phyloP scores from a whole-genome alignment of 2,329 filamentous ascomycete species.

The Niveomyces coronatus region DNA sequence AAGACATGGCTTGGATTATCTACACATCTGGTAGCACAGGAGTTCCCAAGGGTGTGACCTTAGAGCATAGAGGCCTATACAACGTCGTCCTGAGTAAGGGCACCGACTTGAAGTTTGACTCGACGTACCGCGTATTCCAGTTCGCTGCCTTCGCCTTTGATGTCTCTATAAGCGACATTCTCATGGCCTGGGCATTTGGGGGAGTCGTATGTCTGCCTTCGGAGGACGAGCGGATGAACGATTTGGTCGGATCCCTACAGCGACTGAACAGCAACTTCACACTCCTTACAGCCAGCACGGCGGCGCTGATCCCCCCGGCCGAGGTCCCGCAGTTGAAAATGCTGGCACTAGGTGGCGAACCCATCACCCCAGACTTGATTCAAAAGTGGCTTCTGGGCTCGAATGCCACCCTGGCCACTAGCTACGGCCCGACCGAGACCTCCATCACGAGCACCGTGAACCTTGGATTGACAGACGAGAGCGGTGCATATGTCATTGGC shows the following conservation, averaged over 20 bases:
- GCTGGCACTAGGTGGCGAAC: conserved; percentile 17
- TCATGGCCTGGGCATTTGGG: too few species aligned
- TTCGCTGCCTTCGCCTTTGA: too few species aligned
- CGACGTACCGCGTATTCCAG: too few species aligned
- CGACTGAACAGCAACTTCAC: conserved; percentile 10
- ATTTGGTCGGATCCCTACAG: too few species aligned
- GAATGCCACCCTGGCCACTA: conserved; percentile 27
- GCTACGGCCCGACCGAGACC: conserved; percentile 31
- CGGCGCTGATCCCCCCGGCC: conserved; percentile 5
- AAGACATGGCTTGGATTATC: conserved; percentile 23
- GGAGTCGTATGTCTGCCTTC: too few species aligned
- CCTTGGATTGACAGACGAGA: background rate
- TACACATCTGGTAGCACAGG: conserved; percentile 45
- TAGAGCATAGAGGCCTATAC: conserved; percentile 6
- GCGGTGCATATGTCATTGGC: conserved; percentile 19
- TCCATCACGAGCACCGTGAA: background rate
- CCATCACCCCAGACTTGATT: conserved; percentile 20
- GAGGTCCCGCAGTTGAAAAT: conserved; percentile 10
- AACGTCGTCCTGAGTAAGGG: conserved; percentile 14
- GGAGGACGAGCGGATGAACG: too few species aligned
- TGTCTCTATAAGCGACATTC: too few species aligned
- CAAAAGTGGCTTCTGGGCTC: conserved; percentile 11
- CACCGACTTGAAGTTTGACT: background rate
- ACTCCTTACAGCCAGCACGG: conserved; percentile 11
- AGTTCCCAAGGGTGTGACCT: conserved; percentile 29